These are phyloP conservation scores for Catharanthus roseus DNA, from an alignment of 257 asterid genomes.

Conservation along the genomic window DNA sequence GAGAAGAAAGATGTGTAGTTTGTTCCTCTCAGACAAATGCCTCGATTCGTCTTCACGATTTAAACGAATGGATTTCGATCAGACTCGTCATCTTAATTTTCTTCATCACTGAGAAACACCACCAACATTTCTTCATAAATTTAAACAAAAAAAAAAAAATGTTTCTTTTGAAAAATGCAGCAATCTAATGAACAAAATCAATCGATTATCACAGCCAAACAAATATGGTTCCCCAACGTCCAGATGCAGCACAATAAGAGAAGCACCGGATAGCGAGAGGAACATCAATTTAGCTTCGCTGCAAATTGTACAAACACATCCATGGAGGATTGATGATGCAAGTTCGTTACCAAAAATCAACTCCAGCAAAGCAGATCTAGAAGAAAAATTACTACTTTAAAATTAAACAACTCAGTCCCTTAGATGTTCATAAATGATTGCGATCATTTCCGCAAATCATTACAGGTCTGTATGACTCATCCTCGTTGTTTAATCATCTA, in stretches of 20 bases:
- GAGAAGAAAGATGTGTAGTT: no score
- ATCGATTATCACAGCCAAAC: no score
- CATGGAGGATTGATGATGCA: no score
- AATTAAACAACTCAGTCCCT: slow-evolving; percentile 73
- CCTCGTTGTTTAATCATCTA: slow-evolving; percentile 22
- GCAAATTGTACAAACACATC: neutral
- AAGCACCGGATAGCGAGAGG: slow-evolving; percentile 9
- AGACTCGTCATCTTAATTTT: slow-evolving; percentile 77
- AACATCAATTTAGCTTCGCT: neutral
- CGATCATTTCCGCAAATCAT: slow-evolving; percentile 66
- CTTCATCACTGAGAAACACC: slow-evolving; percentile 58
- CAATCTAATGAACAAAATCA: no score
- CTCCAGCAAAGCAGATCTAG: neutral
- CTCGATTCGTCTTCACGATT: slow-evolving; percentile 70
- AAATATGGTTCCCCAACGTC: neutral
- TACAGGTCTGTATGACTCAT: slow-evolving; percentile 65
- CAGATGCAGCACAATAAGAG: neutral
- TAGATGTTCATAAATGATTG: slow-evolving; percentile 55
- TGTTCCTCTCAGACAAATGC: slow-evolving; percentile 91
- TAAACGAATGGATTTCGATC: slow-evolving; percentile 72
- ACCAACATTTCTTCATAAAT: neutral
- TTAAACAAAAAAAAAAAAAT: neutral
- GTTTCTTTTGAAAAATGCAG: no score
- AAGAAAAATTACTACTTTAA: neutral
- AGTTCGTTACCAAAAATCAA: neutral